Base-by-base conservation (phyloP, 805 yeast genomes). In the Brettanomyces naardenensis region DNA sequence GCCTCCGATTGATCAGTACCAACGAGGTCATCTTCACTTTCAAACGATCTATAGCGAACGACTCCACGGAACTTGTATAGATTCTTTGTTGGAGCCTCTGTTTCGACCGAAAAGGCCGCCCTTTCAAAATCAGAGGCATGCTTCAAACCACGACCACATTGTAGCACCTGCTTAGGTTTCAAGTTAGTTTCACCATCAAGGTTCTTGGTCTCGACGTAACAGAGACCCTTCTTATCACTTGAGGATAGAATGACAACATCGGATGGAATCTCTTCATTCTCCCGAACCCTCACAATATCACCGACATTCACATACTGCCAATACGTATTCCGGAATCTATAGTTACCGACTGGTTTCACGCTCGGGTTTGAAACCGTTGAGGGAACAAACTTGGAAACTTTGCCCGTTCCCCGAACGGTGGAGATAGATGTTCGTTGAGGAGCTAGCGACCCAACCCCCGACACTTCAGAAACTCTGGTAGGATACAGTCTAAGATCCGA, bases 201-300 rank as follows among this genome's bases (percentile, higher is more conserved):
- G 48, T 78, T 79, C 46, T 78, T 75, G 1, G 87, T 79, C 48
- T 79, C 94, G 23, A 82, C 64, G 44, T 65, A 70, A 59, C 89
- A 81, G 36, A 71, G 73, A 36, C 80, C 80, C 47, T 81, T 86
- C 1, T 67, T 57, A 51, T 80, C 87, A 23, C 85, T 75, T 3
- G 88, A 69, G 4, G 87, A 66, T 6, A 83, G 52, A 25, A 82
- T 56, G 33, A 81, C 65, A 11, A 78, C 56, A 58, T 83, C 94
- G 2, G 90, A 88, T 1, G 94, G 94, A 5, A 81, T 69, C 61
- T 82, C 90, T 52, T 83, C 92, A 52, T 83, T 78, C 46, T 76
- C 75, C 44, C 79, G 73, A 19, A 83, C 68, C 49, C 89, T 66
- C 19, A 83, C 69, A 35, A 83, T 64, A 48, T 83, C 89, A 45